phyloP scores from a whole-genome alignment of 257 asterid species.

The Plantago elongata region DNA sequence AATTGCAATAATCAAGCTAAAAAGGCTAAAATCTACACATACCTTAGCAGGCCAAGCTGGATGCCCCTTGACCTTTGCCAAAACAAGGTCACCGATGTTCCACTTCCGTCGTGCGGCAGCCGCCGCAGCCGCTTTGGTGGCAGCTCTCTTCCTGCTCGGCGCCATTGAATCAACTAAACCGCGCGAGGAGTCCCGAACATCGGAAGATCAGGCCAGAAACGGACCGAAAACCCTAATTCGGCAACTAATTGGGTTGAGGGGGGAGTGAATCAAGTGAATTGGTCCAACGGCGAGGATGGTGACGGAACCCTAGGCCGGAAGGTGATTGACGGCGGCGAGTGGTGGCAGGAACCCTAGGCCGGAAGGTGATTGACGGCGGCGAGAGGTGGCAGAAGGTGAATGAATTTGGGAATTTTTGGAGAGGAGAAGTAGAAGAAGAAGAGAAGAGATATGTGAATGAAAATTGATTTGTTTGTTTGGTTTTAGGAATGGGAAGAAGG shows the following conservation, averaged over 20 bases:
- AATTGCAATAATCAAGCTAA: neutral
- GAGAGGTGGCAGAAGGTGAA: conserved; percentile 15
- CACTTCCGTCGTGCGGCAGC: conserved; percentile 71
- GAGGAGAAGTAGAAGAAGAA: conserved; percentile 4
- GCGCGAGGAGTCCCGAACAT: conserved; percentile 38
- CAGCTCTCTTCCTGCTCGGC: conserved; percentile 69
- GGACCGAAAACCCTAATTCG: conserved; percentile 29
- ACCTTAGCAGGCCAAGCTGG: conserved; percentile 97
- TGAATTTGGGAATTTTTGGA: neutral
- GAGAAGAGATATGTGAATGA: conserved; percentile 11
- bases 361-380: conserved; percentile 17
- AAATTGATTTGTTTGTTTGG: neutral
- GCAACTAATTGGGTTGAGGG: too few relatives aligned
- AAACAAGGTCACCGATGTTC: conserved; percentile 91
- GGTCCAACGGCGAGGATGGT: neutral
- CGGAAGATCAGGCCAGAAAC: conserved; percentile 31
- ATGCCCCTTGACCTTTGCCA: conserved; percentile 90
- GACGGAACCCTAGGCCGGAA: conserved; percentile 46
- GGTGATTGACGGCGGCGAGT: conserved; percentile 10
- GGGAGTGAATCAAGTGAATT: neutral
- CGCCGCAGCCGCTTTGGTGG: conserved; percentile 56
- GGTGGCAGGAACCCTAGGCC: conserved; percentile 44
- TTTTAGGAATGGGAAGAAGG: neutral
- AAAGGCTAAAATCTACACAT: conserved; percentile 14
- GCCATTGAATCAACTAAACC: conserved; percentile 48